Evolutionary conservation across 2,329 filamentous ascomycete species (phyloP), one percentile per base, ranked within the genome.

Genomic region (Pseudogymnoascus sp.): DNA sequence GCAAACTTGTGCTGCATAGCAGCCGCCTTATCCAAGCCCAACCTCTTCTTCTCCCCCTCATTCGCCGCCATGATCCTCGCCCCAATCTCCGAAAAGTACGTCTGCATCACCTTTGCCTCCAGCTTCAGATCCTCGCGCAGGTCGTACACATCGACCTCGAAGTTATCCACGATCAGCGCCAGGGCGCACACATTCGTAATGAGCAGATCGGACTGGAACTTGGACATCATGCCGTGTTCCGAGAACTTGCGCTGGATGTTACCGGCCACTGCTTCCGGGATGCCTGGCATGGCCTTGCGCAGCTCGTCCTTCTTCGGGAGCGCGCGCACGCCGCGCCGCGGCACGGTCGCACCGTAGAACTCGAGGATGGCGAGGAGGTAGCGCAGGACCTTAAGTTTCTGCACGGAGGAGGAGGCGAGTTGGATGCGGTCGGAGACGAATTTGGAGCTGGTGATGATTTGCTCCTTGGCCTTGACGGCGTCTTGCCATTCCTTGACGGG

Each of bases 41-140:
- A 76, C 71, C 81, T 84, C 31, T 72, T 71, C 58, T 73, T 71
- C 61, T 82, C 79, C 15, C 71, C 72, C 59, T 80, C 79, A 3
- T 76, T 78, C 10, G 79, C 74, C 29, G 72, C 65, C 15, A 63
- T 69, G 35, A 90, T 79, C 67, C 80, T 83, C 31, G 86, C 89
- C 21, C 90, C 90, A 66, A 94, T 85, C 73, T 93, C 90, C 57
- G 78, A 75, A 72, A 89, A 92, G 72, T 91, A 92, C 70, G 85
- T 81, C 60, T 78, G 81, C 68, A 93, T 85, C 70, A 84, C 78
- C 74, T 84, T 87, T 72, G 86, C 84, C 66, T 92, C 88, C 62
- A 92, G 69, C 70, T 83, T 82, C 63, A 94, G 74, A 70, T 94
- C 90, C 64, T 88, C 84, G 60, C 84, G 82, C 65, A 95, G 74